Base-by-base conservation (phyloP, 495 filamentous ascomycete species). In the Thermochaetoides thermophila region DNA sequence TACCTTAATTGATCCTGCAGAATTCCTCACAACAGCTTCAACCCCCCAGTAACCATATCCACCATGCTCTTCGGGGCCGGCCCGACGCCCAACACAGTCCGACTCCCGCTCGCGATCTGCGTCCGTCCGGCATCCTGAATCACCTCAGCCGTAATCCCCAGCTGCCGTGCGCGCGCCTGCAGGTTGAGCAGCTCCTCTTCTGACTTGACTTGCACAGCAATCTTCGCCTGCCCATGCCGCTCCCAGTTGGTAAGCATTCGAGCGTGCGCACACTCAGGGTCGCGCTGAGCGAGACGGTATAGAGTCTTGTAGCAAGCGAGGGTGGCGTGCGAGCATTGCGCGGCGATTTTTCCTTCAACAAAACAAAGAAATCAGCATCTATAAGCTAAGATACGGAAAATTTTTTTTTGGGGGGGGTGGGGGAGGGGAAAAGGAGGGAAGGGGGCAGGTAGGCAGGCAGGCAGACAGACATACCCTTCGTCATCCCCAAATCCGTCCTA, bases 341-440 rank as follows among this genome's bases (percentile, higher is more conserved):
- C 89, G 34, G 82, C 91, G 46, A 96, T 96, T 70, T 97, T 97
- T 40, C 89, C 89, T 93, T 40, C 32, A n/a, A n/a, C n/a, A n/a
- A n/a, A n/a, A n/a, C n/a, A n/a, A n/a, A n/a, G n/a, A n/a, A n/a
- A n/a, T n/a, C n/a, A n/a, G n/a, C n/a, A n/a, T n/a, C n/a, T n/a
- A n/a, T n/a, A n/a, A n/a, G n/a, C n/a, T n/a, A n/a, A n/a, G n/a
- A n/a, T n/a, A n/a, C n/a, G n/a, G n/a, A n/a, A n/a, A n/a, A n/a
- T n/a, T n/a, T n/a, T 31, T 16, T 26, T 10, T 23, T 14, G n/a
- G 11, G 12, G 15, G 7, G 20, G 8, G n/a, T 9, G 25, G 17
- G 25, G 14, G 25, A 17, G n/a, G 16, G 16, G 3, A 17, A 19
- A 22, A 9, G 16, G 0, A 20, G 21, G 10, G 5, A 20, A 15